Evolutionary conservation across 2,329 filamentous ascomycete species (phyloP), one percentile per base, ranked within the genome.

Genomic region (Clonostachys sp.): DNA sequence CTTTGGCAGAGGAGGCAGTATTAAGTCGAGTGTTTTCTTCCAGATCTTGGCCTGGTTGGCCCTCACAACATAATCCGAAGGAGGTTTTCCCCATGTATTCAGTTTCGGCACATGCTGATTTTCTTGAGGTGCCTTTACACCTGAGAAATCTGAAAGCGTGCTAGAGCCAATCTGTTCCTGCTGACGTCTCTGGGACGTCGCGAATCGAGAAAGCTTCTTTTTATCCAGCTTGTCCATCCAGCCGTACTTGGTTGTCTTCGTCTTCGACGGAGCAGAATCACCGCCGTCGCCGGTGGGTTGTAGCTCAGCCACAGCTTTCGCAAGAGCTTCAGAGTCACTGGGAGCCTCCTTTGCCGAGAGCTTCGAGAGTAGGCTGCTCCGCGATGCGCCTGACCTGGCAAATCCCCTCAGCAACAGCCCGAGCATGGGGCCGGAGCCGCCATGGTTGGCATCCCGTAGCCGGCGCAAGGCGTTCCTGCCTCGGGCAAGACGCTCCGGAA

Each of bases 1-100:
- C 30, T 59, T 63, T 7, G 70, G 69, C 14, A 85, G 49, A 0
- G 82, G 82, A n/a, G 79, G 77, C 54, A 80, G 63, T 7, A 81
- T 51, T 49, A 73, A 77, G 12, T 69, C 59, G 1, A 73, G 62
- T 14, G 68, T 56, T 5, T 48, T 48, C 36, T 61, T 70, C 75
- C 78, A 85, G 64, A 73, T 77, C 18, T 61, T 66, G 30, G 66
- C 71, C 42, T 65, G 55, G 50, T 75, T 75, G 10, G 67, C 68
- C n/a, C 68, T 64, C 8, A 62, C 55, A 1, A 73, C 55, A 41
- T 61, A 70, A 6, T 63, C 53, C 4, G 66, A 50, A 2, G 73
- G 61, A 0, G 71, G 71, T 3, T 68, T 67, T 3, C 75, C 78
- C 73, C 77, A 84, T 6, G 68, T 64, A 44, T 76, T 80, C 16